Percentiles rank a stretch among this genome's conserved stretches.
phyloP scores from a whole-genome alignment of 2,329 filamentous ascomycete genomes.

The Myrmaecium sp. region DNA sequence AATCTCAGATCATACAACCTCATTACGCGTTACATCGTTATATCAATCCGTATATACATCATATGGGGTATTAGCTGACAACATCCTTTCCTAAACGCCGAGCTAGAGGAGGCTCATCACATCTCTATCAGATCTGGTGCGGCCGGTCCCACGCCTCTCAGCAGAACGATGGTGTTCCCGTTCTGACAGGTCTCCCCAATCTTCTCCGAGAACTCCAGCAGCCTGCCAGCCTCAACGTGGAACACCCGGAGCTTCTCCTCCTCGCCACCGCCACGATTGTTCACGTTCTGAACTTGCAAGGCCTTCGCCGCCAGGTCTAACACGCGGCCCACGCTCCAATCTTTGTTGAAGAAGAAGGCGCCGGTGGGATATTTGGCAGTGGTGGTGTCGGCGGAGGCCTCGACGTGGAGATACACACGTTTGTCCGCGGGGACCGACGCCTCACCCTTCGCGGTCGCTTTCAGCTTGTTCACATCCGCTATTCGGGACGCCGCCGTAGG shows the following conservation, averaged over 20 bases:
- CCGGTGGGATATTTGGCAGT: slow-evolving; percentile 61
- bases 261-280: slow-evolving; percentile 61
- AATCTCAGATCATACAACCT: too few species aligned
- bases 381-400: slow-evolving; percentile 75
- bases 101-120: too few species aligned
- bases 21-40: too few species aligned
- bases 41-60: too few species aligned
- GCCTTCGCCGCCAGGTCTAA: slow-evolving; percentile 62
- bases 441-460: slow-evolving; percentile 81
- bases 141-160: slow-evolving; percentile 71
- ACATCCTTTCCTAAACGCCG: too few species aligned
- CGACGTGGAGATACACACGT: slow-evolving; percentile 77
- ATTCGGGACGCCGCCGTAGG: slow-evolving; percentile 42
- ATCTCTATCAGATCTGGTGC: slow-evolving; percentile 51
- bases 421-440: slow-evolving; percentile 65
- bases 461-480: slow-evolving; percentile 58
- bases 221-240: slow-evolving; percentile 74
- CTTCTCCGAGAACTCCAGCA: slow-evolving; percentile 81
- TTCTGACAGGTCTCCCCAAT: slow-evolving; percentile 55
- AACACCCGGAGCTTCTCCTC: slow-evolving; percentile 73
- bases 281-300: slow-evolving; percentile 67
- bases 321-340: slow-evolving; percentile 80
- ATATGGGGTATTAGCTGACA: too few species aligned
- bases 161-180: slow-evolving; percentile 77
- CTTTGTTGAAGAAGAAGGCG: slow-evolving; percentile 34